A percentile compares a stretch with the other conserved stretches of the same genome.
phyloP scores from a whole-genome alignment of 1,284 basidiomycete species.

The Hypsizygus ulmarius region DNA sequence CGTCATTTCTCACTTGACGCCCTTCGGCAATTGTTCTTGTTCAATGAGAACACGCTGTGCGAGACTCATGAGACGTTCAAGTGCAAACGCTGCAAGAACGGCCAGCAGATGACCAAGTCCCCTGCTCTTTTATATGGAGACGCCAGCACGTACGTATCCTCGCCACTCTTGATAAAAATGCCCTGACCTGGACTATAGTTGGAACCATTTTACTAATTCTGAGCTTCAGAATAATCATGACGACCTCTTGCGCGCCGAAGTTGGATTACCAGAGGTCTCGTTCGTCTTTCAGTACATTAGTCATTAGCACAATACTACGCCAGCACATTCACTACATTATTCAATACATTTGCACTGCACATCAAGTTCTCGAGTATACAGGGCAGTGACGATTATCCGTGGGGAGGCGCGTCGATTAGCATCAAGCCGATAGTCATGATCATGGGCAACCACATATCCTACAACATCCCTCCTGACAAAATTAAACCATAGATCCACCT shows the following conservation, averaged over 20 bases:
- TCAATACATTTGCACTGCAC: neutral
- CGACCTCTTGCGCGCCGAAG: conserved; percentile 90
- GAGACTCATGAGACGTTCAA: conserved; percentile 99
- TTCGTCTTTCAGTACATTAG: conserved; percentile 93
- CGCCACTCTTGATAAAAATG: neutral
- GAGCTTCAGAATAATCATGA: conserved; percentile 94
- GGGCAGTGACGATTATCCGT: too few species aligned
- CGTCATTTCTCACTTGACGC: conserved; percentile 93
- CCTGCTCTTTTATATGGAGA: conserved; percentile 93
- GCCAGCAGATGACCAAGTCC: conserved; percentile 82
- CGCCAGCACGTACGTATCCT: conserved; percentile 83
- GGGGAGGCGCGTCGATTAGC: too few species aligned
- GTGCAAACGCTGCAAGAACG: conserved; percentile 91
- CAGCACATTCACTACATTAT: neutral
- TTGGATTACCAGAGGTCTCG: conserved; percentile 81
- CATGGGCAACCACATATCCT: too few species aligned
- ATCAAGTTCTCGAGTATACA: neutral
- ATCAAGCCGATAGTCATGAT: too few species aligned
- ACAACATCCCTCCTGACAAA: too few species aligned
- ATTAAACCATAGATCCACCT: too few species aligned
- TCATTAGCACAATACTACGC: conserved; percentile 42
- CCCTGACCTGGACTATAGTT: conserved; percentile 48
- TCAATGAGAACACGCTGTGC: conserved; percentile 85
- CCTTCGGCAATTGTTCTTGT: conserved; percentile 88
- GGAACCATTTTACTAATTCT: conserved; percentile 94